These are phyloP conservation scores for Colletotrichum filicis DNA, from an alignment of 2,329 filamentous ascomycete species.

Conservation along the genomic window DNA sequence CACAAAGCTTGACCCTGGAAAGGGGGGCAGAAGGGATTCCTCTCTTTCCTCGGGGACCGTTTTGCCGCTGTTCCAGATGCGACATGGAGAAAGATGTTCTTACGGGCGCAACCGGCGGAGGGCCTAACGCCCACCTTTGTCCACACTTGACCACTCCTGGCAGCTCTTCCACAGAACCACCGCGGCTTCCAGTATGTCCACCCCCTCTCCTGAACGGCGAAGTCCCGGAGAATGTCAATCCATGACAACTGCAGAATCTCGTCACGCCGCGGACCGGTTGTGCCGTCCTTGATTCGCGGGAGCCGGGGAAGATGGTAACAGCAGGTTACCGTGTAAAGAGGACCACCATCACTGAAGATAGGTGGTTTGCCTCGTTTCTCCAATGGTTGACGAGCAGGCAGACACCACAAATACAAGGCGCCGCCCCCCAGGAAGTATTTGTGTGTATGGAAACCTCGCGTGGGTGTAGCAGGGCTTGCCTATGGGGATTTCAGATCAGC, in stretches of 20 bases:
- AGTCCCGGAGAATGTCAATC: not conserved
- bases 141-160: slow-evolving; percentile 18
- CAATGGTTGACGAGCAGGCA: slow-evolving; percentile 6
- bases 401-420: slow-evolving; percentile 8
- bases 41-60: not conserved
- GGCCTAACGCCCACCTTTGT: slow-evolving; percentile 26
- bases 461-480: slow-evolving; percentile 1
- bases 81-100: slow-evolving; percentile 9
- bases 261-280: slow-evolving; percentile 13
- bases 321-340: slow-evolving; percentile 9
- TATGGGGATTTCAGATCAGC: not conserved
- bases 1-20: not conserved
- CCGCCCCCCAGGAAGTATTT: not conserved
- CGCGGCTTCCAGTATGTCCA: slow-evolving; percentile 7
- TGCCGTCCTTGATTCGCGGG: slow-evolving; percentile 31
- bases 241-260: slow-evolving; percentile 16
- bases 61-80: slow-evolving; percentile 31
- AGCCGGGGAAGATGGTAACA: slow-evolving; percentile 9
- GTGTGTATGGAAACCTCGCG: slow-evolving; percentile 12
- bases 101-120: slow-evolving; percentile 29
- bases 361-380: slow-evolving; percentile 1
- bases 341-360: slow-evolving; percentile 14
- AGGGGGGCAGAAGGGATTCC: slow-evolving; percentile 9
- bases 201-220: slow-evolving; percentile 4
- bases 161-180: slow-evolving; percentile 6